These are phyloP conservation scores for Ophiostoma populinum DNA, from an alignment of 2,329 filamentous ascomycete species.

Conservation along the genomic window DNA sequence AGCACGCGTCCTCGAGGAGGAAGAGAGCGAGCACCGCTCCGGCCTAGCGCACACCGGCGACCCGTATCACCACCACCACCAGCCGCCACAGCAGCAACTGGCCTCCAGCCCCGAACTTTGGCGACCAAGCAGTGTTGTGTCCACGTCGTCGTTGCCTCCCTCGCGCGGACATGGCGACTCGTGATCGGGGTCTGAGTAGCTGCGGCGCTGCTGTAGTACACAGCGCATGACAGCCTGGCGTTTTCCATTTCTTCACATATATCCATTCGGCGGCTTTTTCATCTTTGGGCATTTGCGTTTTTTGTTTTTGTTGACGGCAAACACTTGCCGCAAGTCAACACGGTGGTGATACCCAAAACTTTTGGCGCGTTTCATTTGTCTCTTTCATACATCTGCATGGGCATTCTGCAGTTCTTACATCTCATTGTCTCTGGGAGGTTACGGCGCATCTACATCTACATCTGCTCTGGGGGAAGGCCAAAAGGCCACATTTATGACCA, in stretches of 20 bases:
- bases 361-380: conserved; percentile 1
- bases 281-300: conserved; percentile 1
- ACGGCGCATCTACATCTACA: too few species aligned
- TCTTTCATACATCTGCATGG: neutral
- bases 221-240: too few species aligned
- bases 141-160: conserved; percentile 1
- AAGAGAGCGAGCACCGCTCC: conserved; percentile 20
- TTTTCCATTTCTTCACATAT: neutral
- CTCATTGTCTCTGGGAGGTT: too few species aligned
- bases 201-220: too few species aligned
- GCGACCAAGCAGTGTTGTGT: conserved; percentile 6
- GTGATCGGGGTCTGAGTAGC: too few species aligned
- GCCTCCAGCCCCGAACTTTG: neutral
- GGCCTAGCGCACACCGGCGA: too few species aligned
- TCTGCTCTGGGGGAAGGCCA: too few species aligned
- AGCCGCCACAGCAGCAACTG: neutral
- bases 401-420: too few species aligned
- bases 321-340: neutral
- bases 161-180: too few species aligned
- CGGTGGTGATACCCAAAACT: conserved; percentile 7
- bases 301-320: neutral
- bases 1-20: conserved; percentile 38
- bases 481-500: too few species aligned
- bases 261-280: neutral
- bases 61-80: neutral